Conservation (phyloP, 371 early-diverging fungal species). For the Mortierella sp. region DNA sequence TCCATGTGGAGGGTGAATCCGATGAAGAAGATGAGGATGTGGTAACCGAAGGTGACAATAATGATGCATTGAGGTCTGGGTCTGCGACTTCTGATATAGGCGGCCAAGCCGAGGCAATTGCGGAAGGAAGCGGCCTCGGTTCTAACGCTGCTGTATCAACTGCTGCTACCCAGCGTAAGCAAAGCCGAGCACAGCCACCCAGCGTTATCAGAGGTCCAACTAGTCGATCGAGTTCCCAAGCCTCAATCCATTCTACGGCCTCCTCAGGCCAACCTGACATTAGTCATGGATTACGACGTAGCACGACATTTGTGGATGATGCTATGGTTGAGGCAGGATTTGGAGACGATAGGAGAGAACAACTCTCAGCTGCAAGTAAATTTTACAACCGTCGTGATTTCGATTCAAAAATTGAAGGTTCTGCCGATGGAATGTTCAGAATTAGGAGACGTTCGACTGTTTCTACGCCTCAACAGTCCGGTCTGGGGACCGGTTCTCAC, state of each 20-base stretch:
- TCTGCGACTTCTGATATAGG: background rate
- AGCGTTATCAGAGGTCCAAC: background rate
- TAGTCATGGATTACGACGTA: slow-evolving; percentile 14
- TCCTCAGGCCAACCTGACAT: background rate
- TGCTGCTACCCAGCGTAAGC: background rate
- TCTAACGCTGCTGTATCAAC: background rate
- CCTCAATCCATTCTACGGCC: slow-evolving; percentile 1
- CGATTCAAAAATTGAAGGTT: slow-evolving; percentile 27
- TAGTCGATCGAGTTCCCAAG: background rate
- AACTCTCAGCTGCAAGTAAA: slow-evolving; percentile 24
- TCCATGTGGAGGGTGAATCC: slow-evolving; percentile 29
- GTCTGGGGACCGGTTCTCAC: background rate
- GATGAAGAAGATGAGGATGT: slow-evolving; percentile 24
- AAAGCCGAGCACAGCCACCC: background rate
- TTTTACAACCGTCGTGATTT: slow-evolving; percentile 56
- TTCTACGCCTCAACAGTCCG: background rate
- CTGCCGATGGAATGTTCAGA: slow-evolving; percentile 15
- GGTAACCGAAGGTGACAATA: background rate
- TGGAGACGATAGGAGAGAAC: slow-evolving; percentile 18
- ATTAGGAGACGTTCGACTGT: background rate
- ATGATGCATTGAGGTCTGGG: background rate
- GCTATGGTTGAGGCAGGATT: slow-evolving; percentile 44
- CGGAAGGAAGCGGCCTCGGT: background rate
- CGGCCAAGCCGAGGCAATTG: background rate
- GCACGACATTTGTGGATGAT: slow-evolving; percentile 36